A percentile compares a stretch with the other conserved stretches of the same genome.
phyloP scores from a whole-genome alignment of 805 yeast species.

The Candida koratica region DNA sequence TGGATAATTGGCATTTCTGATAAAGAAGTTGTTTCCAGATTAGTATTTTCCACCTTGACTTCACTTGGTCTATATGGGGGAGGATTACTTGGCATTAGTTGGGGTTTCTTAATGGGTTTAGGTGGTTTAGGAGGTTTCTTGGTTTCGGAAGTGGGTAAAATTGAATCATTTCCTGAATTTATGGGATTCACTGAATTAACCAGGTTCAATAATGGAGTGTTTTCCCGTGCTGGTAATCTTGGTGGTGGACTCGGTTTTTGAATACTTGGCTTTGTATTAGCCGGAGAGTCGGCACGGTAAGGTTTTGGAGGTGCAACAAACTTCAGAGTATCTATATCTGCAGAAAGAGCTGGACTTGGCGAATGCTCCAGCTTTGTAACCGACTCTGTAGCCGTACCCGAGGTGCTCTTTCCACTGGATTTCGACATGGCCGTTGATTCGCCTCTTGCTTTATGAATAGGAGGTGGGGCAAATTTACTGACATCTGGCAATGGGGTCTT shows the following conservation, averaged over 20 bases:
- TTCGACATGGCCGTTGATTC: neutral
- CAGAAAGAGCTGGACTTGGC: constrained; percentile 14
- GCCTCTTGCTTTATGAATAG: constrained; percentile 31
- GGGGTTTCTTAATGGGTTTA: constrained; percentile 36
- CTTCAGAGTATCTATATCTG: constrained; percentile 25
- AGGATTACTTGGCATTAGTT: constrained; percentile 17
- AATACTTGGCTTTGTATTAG: neutral
- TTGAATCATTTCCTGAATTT: constrained; percentile 6
- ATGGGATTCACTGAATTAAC: too few species aligned
- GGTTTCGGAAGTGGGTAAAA: neutral
- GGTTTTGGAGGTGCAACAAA: constrained; percentile 25
- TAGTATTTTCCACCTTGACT: neutral
- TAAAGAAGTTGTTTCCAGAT: neutral
- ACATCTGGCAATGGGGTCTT: constrained; percentile 32
- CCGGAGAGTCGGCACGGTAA: constrained; percentile 5
- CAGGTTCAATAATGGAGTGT: too few species aligned
- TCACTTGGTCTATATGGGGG: constrained; percentile 20
- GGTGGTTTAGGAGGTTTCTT: constrained; percentile 41
- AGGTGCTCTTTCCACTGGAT: constrained; percentile 4
- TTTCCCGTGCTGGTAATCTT: constrained; percentile 13
- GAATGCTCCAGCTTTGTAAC: neutral
- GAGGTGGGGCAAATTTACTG: constrained; percentile 39
- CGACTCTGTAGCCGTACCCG: neutral
- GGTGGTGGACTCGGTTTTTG: constrained; percentile 6
- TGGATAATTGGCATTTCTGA: constrained; percentile 3